Percentiles rank a stretch among this genome's conserved stretches.
These are phyloP conservation scores for Schizosaccharomyces octosporus DNA, from an alignment of 805 yeast species.

Conservation along the genomic window DNA sequence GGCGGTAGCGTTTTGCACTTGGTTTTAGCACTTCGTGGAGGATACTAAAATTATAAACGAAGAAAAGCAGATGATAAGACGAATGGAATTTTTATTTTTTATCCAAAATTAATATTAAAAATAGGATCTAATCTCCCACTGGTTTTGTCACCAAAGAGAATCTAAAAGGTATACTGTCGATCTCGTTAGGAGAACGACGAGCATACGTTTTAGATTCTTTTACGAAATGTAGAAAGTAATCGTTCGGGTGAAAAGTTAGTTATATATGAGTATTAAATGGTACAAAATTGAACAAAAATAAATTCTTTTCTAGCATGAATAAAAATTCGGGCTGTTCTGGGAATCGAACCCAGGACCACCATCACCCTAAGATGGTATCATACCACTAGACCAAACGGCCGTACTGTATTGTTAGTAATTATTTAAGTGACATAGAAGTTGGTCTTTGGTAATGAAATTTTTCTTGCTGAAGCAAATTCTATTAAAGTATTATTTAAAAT, in stretches of 20 bases:
- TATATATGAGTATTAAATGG: not conserved
- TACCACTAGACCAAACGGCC: conserved; percentile 2
- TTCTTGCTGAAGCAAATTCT: too few species aligned
- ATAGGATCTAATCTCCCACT: too few species aligned
- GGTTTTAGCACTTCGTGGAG: conserved; percentile 84
- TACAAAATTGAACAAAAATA: not conserved
- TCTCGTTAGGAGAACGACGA: too few species aligned
- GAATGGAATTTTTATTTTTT: not conserved
- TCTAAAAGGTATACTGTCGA: too few species aligned
- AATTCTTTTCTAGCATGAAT: not conserved
- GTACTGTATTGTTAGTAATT: too few species aligned
- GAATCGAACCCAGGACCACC: conserved; percentile 2
- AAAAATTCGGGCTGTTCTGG: not conserved
- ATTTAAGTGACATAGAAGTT: too few species aligned
- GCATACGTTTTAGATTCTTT: too few species aligned
- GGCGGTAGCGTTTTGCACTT: conserved; percentile 46
- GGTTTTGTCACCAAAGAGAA: too few species aligned
- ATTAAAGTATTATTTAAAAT: too few species aligned
- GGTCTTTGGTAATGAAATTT: too few species aligned
- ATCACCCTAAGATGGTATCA: conserved; percentile 2
- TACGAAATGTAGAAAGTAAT: too few species aligned
- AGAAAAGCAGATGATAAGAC: not conserved
- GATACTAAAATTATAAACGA: conserved; percentile 14
- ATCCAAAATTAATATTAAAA: not conserved
- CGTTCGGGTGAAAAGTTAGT: too few species aligned